Evolutionary conservation across 176 grass and related monocot species (phyloP), one percentile per base, ranked within the genome.

Genomic region (Aegilops tauschii): DNA sequence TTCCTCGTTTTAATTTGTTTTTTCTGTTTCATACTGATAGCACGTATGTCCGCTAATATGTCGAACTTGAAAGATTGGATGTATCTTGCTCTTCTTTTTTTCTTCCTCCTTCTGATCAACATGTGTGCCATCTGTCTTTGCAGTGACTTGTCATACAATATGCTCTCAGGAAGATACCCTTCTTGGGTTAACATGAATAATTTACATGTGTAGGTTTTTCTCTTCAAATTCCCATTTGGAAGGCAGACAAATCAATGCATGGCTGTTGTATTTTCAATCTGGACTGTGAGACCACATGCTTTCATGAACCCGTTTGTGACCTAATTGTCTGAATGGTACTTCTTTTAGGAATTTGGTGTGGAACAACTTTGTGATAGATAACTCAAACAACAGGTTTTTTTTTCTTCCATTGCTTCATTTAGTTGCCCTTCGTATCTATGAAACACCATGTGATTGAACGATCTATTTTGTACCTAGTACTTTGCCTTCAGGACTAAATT

Each of bases 121-220:
- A 50, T 16, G 12, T 16, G 13, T 50, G 13, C 4, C 45, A 14
- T 49, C 47, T 50, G 13, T 45, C 70, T 73, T 73, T 73, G 77
- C 76, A 93, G 92, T 80, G 92, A 93, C 82, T 34, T 93, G 29
- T 93, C 92, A 21, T 93, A 93, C 58, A 93, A 93, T 76, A 82
- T 83, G 73, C 81, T 93, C 40, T 77, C 56, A 39, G 92, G 92
- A 83, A 73, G 37, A 27, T 88, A 88, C 79, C 88, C 92, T 62
- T 80, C 85, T 76, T 93, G 92, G 92, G 58, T 83, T 68, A 79
- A 65, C 31, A 14, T 35, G 63, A 69, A 31, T 6, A 83, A 87
- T 62, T 58, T 88, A 58, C 29, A 90, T 30, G 18, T 90, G 88
- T 93, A 93, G 13, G 91, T 85, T 76, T 12, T 73, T 5, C 0